Evolutionary conservation across 73 alveolate species (phyloP).

Genomic region (Paramecium pentaurelia): DNA sequence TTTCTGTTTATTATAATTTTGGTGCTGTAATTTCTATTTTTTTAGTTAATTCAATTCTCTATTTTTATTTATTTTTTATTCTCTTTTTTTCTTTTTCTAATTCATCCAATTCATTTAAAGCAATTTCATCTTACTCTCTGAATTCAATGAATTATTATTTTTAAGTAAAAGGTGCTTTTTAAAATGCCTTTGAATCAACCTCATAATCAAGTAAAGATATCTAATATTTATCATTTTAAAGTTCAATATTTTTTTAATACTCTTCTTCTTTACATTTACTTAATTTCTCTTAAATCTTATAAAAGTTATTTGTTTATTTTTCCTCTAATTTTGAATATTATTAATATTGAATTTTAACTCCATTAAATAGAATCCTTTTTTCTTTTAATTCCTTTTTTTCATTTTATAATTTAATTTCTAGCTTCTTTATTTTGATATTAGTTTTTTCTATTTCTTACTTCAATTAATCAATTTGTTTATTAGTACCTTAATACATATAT

Average conservation of each 20-base stretch:
- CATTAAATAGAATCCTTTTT: background rate
- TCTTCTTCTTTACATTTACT: background rate
- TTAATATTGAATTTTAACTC: background rate
- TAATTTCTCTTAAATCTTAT: background rate
- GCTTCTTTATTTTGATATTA: background rate
- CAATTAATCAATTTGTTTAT: background rate
- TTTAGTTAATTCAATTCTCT: background rate
- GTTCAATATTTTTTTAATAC: background rate
- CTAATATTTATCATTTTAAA: background rate
- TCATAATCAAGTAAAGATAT: background rate
- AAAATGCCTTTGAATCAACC: background rate
- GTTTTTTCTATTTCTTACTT: background rate
- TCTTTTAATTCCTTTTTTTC: background rate
- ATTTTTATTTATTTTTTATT: background rate
- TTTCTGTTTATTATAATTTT: background rate
- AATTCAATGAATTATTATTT: background rate
- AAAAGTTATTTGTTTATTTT: background rate
- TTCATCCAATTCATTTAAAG: background rate
- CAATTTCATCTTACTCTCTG: background rate
- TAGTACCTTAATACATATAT: background rate
- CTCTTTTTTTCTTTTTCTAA: background rate
- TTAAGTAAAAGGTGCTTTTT: background rate
- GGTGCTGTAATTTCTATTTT: background rate
- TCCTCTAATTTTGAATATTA: background rate
- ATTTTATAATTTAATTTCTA: background rate